These are phyloP conservation scores for Fusarium neocosmosporiellum DNA, from an alignment of 2,329 filamentous ascomycete genomes.

Conservation along the genomic window DNA sequence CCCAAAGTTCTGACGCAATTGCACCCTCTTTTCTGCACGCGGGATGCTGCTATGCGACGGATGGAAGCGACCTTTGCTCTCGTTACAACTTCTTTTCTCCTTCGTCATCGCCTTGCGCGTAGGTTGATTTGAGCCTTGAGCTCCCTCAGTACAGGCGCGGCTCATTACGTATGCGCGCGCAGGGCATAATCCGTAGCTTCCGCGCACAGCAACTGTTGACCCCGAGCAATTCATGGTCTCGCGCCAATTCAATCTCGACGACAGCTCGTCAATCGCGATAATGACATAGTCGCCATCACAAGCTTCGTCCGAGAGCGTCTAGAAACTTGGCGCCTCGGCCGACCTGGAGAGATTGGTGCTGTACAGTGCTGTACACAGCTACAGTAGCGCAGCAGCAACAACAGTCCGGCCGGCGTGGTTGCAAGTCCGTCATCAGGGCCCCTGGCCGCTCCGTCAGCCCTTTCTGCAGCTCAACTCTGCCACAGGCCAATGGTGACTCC, in stretches of 20 bases:
- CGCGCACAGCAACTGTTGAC: background rate
- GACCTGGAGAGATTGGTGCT: background rate
- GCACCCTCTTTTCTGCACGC: constrained; percentile 2
- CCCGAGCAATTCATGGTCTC: background rate
- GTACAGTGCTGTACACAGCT: background rate
- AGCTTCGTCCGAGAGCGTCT: constrained; percentile 8
- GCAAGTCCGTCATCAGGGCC: constrained; percentile 14
- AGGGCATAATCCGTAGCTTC: constrained; percentile 1
- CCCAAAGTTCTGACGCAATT: constrained; percentile 29
- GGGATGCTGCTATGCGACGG: constrained; percentile 1
- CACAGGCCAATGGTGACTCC: constrained; percentile 43
- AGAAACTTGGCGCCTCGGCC: constrained; percentile 16
- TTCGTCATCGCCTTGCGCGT: constrained; percentile 9
- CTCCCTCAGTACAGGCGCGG: background rate
- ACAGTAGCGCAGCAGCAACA: background rate
- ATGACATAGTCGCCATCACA: constrained; percentile 14
- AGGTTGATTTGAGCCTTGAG: constrained; percentile 4
- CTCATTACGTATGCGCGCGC: constrained; percentile 5
- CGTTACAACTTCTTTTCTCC: background rate
- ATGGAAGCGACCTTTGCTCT: background rate
- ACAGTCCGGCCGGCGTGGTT: constrained; percentile 6
- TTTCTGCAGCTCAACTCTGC: constrained; percentile 43
- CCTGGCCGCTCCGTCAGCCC: constrained; percentile 42
- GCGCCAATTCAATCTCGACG: background rate
- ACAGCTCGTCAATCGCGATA: constrained; percentile 6